Evolutionary conservation across 2,329 filamentous ascomycete genomes (phyloP), one percentile per base, ranked within the genome.

Genomic region (Ascochyta viciae-villosae): DNA sequence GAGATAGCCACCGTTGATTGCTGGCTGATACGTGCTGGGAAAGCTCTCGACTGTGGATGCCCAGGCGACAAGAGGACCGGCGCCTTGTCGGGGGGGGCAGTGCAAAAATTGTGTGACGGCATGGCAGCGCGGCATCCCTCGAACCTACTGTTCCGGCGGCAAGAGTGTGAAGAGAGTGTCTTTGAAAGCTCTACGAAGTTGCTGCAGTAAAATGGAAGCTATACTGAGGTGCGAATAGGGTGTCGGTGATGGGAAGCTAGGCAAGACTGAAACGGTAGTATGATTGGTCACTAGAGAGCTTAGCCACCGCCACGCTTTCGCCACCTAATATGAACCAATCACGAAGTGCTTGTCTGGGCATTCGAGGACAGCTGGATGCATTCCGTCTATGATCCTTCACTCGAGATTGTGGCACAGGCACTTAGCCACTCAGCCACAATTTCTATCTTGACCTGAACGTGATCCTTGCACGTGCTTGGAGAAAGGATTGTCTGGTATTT

Each of bases 51-150:
- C 43, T 19, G 29, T 23, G 29, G 41, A 47, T 33, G 27, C 43
- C 50, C 15, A 54, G 50, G 22, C 39, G 50, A 54, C 50, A 48
- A 53, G 50, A 33, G 15, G 42, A n/a, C 35, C 50, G 42, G 44
- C 42, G 50, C 44, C 50, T 42, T 54, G 50, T 37, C 39, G 15
- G 41, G 24, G 49, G 50, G 50, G 50, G 50, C 50, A 54, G 50
- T 54, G 50, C 50, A 54, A 51, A 52, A 43, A 29, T 43, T 43
- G 50, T 48, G 43, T 47, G 50, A 54, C 50, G 31, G 16, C 50
- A 54, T 52, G 4, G 37, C 16, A 22, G 7, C 33, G 7, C 33
- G 33, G 15, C 15, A 9, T 35, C 6, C 23, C 10, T 38, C 31
- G 23, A 31, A 16, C 12, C 23, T 31, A 12, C 31, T 23, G 39